Conservation (phyloP, 495 filamentous ascomycete species). For the Penicillium angulare region DNA sequence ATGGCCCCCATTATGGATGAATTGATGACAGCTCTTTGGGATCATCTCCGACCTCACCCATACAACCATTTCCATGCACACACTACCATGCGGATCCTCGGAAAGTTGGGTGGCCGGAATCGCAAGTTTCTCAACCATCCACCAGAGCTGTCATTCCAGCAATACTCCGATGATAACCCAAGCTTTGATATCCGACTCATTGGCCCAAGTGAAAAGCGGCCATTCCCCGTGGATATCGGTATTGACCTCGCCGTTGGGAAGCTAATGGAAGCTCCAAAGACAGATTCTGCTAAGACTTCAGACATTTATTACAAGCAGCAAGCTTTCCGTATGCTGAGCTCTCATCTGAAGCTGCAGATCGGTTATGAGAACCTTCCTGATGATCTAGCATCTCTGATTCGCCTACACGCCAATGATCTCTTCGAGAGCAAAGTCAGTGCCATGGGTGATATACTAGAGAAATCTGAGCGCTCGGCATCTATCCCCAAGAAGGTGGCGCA, state of each 20-base stretch:
- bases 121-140: slow-evolving; percentile 90
- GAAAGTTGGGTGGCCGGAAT: slow-evolving; percentile 94
- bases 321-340: slow-evolving; percentile 78
- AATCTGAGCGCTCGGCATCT: slow-evolving; percentile 74
- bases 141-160: slow-evolving; percentile 72
- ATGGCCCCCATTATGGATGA: slow-evolving; percentile 99
- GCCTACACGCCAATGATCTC: slow-evolving; percentile 86
- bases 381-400: slow-evolving; percentile 77
- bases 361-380: slow-evolving; percentile 86
- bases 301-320: slow-evolving; percentile 92
- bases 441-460: slow-evolving; percentile 57
- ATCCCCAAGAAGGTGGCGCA: slow-evolving; percentile 83
- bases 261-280: slow-evolving; percentile 73
- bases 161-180: slow-evolving; percentile 80
- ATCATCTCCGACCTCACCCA: slow-evolving; percentile 85
- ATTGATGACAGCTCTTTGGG: slow-evolving; percentile 93
- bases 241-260: slow-evolving; percentile 87
- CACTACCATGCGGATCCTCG: slow-evolving; percentile 96
- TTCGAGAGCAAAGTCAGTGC: slow-evolving; percentile 64
- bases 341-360: slow-evolving; percentile 86
- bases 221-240: slow-evolving; percentile 81
- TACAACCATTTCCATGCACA: slow-evolving; percentile 97
- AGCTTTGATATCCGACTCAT: slow-evolving; percentile 87
- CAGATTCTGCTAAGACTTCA: slow-evolving; percentile 61
- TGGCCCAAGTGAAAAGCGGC: slow-evolving; percentile 79